Percentiles rank a stretch among this genome's conserved stretches.
These are phyloP conservation scores for Leccinum arenicola DNA, from an alignment of 768 basidiomycete genomes.

Conservation along the genomic window DNA sequence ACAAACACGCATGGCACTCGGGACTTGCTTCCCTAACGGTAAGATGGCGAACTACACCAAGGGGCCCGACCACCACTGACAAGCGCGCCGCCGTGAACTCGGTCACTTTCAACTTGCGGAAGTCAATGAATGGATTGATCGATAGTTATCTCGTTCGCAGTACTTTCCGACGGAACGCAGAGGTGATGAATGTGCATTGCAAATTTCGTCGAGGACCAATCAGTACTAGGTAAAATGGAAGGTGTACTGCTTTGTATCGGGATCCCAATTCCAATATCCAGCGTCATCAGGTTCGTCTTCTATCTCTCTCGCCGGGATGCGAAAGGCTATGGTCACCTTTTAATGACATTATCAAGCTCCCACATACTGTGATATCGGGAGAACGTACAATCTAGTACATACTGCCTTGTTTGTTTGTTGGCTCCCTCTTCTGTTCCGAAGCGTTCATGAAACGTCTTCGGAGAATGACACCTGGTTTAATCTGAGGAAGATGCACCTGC, in stretches of 20 bases:
- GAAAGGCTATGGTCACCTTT: constrained; percentile 93
- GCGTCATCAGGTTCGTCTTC: constrained; percentile 92
- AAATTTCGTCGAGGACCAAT: constrained; percentile 14
- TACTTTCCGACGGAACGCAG: constrained; percentile 1
- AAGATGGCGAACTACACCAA: too few species aligned
- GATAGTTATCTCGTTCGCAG: background rate
- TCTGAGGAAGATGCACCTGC: constrained; percentile 93
- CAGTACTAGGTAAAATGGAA: constrained; percentile 74
- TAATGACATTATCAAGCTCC: constrained; percentile 24
- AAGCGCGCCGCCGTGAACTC: too few species aligned
- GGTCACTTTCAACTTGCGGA: background rate
- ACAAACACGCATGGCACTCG: too few species aligned
- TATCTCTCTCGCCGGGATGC: constrained; percentile 95
- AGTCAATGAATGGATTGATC: background rate
- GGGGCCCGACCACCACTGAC: too few species aligned
- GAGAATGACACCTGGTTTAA: constrained; percentile 81
- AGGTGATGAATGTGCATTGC: constrained; percentile 1
- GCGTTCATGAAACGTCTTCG: constrained; percentile 93
- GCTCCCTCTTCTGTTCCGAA: constrained; percentile 95
- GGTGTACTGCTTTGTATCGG: constrained; percentile 97
- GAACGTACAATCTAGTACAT: constrained; percentile 83
- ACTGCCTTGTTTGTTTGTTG: constrained; percentile 75
- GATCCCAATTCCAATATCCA: constrained; percentile 95
- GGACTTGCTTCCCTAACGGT: too few species aligned
- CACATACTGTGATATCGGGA: background rate